Evolutionary conservation across 2,329 filamentous ascomycete species (phyloP).

Genomic region (Sarocladium strictum): DNA sequence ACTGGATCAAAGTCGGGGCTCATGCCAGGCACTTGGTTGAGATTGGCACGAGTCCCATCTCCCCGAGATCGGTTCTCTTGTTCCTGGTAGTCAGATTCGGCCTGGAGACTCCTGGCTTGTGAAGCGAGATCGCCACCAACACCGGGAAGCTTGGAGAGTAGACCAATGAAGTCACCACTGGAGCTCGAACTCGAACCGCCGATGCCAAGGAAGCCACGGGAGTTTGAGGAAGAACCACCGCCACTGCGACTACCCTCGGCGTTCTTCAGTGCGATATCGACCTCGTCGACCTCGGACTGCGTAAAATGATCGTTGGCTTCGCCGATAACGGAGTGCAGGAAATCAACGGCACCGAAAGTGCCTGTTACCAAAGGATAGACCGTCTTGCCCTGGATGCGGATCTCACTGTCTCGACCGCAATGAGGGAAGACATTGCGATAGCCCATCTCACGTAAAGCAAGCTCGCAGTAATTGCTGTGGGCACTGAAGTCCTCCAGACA

Average conservation of each 20-base stretch:
- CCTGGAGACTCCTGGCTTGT: constrained; percentile 59
- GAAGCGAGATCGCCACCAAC: constrained; percentile 59
- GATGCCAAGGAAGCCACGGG: constrained; percentile 36
- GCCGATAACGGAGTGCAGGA: constrained; percentile 70
- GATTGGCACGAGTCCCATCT: constrained; percentile 35
- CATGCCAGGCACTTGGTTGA: constrained; percentile 66
- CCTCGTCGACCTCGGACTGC: constrained; percentile 77
- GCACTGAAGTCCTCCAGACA: constrained; percentile 75
- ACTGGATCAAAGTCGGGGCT: constrained; percentile 71
- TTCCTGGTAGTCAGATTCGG: constrained; percentile 57
- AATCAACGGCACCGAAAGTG: constrained; percentile 74
- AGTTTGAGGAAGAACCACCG: constrained; percentile 28
- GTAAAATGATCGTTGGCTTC: constrained; percentile 81
- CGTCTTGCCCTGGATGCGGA: constrained; percentile 56
- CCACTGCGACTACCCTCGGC: constrained; percentile 48
- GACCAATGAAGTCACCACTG: constrained; percentile 56
- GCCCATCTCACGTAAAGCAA: constrained; percentile 69
- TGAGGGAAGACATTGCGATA: constrained; percentile 78
- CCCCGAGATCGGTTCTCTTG: constrained; percentile 41
- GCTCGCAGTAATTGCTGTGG: constrained; percentile 79
- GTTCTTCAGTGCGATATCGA: constrained; percentile 67
- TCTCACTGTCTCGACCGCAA: constrained; percentile 60
- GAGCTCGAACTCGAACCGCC: constrained; percentile 23
- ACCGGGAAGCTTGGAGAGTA: constrained; percentile 70
- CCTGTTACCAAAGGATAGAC: constrained; percentile 71